Conservation (phyloP, 108 stramenopile species). For the Pseudonitzschia multistriata region DNA sequence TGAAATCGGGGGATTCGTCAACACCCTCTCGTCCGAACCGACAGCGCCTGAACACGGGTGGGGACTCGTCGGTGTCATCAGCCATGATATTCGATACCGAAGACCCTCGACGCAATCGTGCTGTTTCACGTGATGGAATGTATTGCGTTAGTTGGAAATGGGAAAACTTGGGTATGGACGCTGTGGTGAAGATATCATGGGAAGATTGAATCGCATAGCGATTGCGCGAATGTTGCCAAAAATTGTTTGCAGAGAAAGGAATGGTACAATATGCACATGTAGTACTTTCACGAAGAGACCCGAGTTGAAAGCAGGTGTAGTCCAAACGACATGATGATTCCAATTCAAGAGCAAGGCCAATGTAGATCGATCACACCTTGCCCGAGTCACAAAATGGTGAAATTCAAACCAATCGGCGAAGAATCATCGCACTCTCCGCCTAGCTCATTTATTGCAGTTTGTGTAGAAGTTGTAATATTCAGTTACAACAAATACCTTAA, state of each 20-base stretch:
- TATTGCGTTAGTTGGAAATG: slow-evolving; percentile 16
- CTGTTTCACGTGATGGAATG: slow-evolving; percentile 3
- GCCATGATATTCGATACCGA: slow-evolving; percentile 4
- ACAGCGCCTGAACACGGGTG: slow-evolving; percentile 1
- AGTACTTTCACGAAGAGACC: too few relatives aligned
- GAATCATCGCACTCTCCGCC: too few relatives aligned
- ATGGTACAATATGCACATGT: too few relatives aligned
- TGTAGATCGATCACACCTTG: background rate
- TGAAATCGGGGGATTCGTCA: background rate
- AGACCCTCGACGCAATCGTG: background rate
- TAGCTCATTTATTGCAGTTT: too few relatives aligned
- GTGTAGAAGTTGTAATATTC: too few relatives aligned
- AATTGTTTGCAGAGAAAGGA: too few relatives aligned
- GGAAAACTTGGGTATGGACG: slow-evolving; percentile 14
- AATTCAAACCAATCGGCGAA: too few relatives aligned
- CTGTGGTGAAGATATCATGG: slow-evolving; percentile 7
- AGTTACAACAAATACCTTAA: too few relatives aligned
- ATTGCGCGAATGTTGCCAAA: background rate
- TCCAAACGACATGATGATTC: background rate
- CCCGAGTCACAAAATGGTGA: background rate
- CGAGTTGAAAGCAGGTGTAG: background rate
- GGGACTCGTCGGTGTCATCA: background rate
- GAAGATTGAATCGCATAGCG: background rate
- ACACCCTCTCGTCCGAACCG: background rate
- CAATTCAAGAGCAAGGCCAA: background rate